Conservation (phyloP, 306 rosid species). For the Rubus idaeus region DNA sequence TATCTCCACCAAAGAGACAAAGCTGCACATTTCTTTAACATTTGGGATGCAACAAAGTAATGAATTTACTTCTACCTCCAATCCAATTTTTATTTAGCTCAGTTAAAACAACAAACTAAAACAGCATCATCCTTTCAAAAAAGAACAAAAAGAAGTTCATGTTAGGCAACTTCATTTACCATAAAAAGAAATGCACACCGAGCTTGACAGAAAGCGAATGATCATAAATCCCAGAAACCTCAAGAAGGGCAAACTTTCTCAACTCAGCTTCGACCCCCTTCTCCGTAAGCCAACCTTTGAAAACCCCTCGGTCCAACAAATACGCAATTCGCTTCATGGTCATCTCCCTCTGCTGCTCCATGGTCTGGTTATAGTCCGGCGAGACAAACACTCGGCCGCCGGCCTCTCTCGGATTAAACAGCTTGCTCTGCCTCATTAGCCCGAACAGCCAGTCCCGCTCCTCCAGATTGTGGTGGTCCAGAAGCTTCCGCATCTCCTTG, state of each 20-base stretch:
- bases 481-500: slow-evolving; percentile 55
- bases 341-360: slow-evolving; percentile 81
- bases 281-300: slow-evolving; percentile 67
- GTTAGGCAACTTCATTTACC: slow-evolving; percentile 35
- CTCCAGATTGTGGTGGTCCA: slow-evolving; percentile 67
- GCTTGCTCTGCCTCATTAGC: slow-evolving; percentile 54
- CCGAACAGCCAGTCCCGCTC: slow-evolving; percentile 82
- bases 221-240: slow-evolving; percentile 64
- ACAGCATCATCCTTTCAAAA: too few relatives aligned
- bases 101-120: too few relatives aligned
- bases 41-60: not conserved
- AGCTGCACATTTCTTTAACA: not conserved
- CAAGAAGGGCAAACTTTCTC: slow-evolving; percentile 59
- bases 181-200: slow-evolving; percentile 73
- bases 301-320: slow-evolving; percentile 59
- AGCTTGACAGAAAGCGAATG: slow-evolving; percentile 81
- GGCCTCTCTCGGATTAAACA: slow-evolving; percentile 53
- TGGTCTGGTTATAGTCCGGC: slow-evolving; percentile 75
- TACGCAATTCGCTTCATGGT: slow-evolving; percentile 76
- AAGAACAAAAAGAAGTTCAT: not conserved
- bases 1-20: not conserved
- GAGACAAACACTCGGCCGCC: slow-evolving; percentile 59
- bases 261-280: slow-evolving; percentile 46
- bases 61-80: not conserved
- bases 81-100: too few relatives aligned